Evolutionary conservation across 176 grass and related monocot species (phyloP).

Genomic region (Oryza glaberrima): DNA sequence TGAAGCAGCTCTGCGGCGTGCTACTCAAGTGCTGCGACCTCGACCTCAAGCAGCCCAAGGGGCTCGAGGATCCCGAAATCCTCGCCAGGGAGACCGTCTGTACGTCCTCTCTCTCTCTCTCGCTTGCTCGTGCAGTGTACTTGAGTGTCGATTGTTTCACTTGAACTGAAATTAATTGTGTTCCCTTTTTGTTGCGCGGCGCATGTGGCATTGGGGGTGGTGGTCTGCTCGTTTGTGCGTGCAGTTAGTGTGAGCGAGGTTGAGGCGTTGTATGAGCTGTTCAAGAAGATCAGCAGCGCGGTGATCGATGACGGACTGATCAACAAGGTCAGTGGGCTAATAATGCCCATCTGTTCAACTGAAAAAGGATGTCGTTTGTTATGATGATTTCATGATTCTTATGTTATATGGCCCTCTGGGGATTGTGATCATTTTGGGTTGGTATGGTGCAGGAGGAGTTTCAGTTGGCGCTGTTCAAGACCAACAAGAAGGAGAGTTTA

Average conservation of each 20-base stretch:
- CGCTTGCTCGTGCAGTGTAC: background rate
- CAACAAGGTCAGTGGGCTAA: conserved; percentile 74
- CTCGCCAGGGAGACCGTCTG: conserved; percentile 91
- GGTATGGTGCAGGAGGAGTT: conserved; percentile 81
- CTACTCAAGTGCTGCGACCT: conserved; percentile 74
- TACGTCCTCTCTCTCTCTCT: conserved; percentile 34
- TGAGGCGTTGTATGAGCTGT: conserved; percentile 88
- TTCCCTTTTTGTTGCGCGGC: background rate
- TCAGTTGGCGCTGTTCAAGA: conserved; percentile 96
- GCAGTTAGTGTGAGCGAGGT: conserved; percentile 95
- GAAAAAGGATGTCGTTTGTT: background rate
- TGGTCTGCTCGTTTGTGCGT: conserved; percentile 13
- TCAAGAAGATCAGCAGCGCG: conserved; percentile 97
- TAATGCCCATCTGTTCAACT: background rate
- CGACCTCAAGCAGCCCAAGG: conserved; percentile 71
- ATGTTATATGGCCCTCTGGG: background rate
- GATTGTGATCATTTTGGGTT: conserved; percentile 20
- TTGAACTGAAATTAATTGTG: background rate
- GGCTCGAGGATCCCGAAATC: conserved; percentile 71
- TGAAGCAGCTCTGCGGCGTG: conserved; percentile 61
- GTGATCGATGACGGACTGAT: conserved; percentile 94
- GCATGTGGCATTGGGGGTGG: background rate
- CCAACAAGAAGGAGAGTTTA: conserved; percentile 89
- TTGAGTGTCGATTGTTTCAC: background rate
- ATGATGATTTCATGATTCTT: background rate